Percentiles rank a stretch among this genome's conserved stretches.
Conservation (phyloP, 1,284 basidiomycete species). For the Fistulinella staudtii region DNA sequence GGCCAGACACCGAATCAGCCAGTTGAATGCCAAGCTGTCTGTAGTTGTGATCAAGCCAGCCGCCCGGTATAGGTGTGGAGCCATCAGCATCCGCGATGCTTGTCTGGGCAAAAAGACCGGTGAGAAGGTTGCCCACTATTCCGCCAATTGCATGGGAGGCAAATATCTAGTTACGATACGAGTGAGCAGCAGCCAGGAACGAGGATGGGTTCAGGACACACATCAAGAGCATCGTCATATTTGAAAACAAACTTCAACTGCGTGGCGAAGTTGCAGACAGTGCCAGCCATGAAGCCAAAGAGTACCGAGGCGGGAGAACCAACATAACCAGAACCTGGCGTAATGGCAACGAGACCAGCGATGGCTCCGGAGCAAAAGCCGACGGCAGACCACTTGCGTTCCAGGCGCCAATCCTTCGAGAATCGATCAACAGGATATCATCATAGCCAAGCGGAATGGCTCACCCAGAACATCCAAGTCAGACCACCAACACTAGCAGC, state of each 20-base stretch:
- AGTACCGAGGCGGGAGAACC: conserved; percentile 80
- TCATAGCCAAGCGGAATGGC: conserved; percentile 4
- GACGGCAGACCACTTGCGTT: conserved; percentile 90
- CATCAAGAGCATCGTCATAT: conserved; percentile 82
- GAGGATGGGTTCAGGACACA: conserved; percentile 25
- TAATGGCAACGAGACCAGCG: conserved; percentile 87
- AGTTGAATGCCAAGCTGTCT: conserved; percentile 86
- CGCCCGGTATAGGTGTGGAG: conserved; percentile 67
- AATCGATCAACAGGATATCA: background rate
- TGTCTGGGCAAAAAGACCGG: conserved; percentile 84
- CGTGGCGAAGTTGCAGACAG: conserved; percentile 90
- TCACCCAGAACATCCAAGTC: conserved; percentile 89
- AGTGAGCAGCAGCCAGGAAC: background rate
- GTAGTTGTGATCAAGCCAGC: conserved; percentile 88
- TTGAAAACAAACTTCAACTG: conserved; percentile 82
- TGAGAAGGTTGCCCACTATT: conserved; percentile 82
- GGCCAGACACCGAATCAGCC: conserved; percentile 72
- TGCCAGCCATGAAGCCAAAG: conserved; percentile 84
- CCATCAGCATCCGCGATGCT: conserved; percentile 87
- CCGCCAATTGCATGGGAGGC: conserved; percentile 90
- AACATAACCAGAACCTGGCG: conserved; percentile 88
- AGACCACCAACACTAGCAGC: conserved; percentile 83
- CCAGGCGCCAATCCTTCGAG: conserved; percentile 79
- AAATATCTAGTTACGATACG: conserved; percentile 57
- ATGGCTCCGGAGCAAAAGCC: conserved; percentile 97